Base-by-base conservation (phyloP, 805 yeast genomes). In the Sugiyamaella lignohabitans region DNA sequence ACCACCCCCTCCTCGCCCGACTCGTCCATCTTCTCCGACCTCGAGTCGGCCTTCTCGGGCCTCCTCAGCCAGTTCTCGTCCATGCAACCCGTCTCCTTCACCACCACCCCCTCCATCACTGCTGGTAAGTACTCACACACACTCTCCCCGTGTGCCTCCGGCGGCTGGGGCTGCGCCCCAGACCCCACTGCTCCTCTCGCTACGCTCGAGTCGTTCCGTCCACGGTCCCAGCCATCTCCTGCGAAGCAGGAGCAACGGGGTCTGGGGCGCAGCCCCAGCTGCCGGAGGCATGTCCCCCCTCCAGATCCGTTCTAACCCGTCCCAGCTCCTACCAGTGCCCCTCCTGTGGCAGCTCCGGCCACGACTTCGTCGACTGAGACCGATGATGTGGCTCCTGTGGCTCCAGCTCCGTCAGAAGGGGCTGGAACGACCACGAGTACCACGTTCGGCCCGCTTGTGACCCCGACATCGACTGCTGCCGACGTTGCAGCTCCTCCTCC, bases 1-100 rank as follows among this genome's bases (percentile, higher is more conserved):
- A n/a, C n/a, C n/a, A n/a, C n/a, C n/a, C n/a, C n/a, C n/a, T n/a
- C 46, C 10, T 19, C 50, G n/a, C 22, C 38, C 20, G 29, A 27
- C 32, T 24, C 45, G 6, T 23, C 44, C 16, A 51, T 52, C 30
- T 20, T 43, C 32, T 48, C 51, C 18, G 56, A 49, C 29, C 46
- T 54, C 19, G 48, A 49, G 19, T 52, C 58, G 22, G 56, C 51
- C 11, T 54, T 51, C 37, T 49, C 58, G 5, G 51, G 48, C 10
- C 29, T 54, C 35, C 37, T 53, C 32, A 44, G 40, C 32, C 40
- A 46, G 16, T 24, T 54, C 11, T 50, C 56, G 20, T 48, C 56
- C 17, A 40, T 43, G 14, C 44, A 21, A 2, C 57, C 57, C 3
- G 45, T 45, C n/a, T 27, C 51, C 3, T 48, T 51, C 22, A 37